phyloP scores from a whole-genome alignment of 495 filamentous ascomycete species.

The Aspergillus kassunensis region DNA sequence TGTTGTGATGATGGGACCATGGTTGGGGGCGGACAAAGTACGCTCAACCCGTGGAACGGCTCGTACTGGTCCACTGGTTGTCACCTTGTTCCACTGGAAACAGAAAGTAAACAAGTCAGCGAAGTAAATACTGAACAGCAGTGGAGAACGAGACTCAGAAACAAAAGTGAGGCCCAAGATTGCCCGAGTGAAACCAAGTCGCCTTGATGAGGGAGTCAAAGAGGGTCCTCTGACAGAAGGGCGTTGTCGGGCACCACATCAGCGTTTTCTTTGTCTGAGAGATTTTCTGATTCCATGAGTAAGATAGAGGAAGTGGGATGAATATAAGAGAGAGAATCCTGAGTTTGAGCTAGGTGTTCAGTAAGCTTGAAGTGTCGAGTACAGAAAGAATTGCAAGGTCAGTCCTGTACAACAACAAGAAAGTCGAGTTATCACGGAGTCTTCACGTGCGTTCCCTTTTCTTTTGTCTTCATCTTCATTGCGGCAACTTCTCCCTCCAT shows the following conservation, averaged over 20 bases:
- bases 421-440: slow-evolving; percentile 4
- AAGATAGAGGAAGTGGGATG: neutral
- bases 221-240: neutral
- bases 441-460: slow-evolving; percentile 11
- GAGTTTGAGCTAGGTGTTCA: too few relatives aligned
- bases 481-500: neutral
- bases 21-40: neutral
- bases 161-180: neutral
- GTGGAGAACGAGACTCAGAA: too few relatives aligned
- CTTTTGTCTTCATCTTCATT: slow-evolving; percentile 1
- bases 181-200: neutral
- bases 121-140: neutral
- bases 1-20: neutral
- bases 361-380: too few relatives aligned
- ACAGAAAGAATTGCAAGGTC: too few relatives aligned
- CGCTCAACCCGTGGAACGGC: neutral
- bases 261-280: slow-evolving; percentile 4
- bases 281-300: neutral
- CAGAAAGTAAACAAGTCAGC: neutral
- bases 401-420: too few relatives aligned
- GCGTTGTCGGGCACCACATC: slow-evolving; percentile 1
- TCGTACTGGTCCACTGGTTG: neutral
- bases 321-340: slow-evolving; percentile 3
- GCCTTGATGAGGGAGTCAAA: too few relatives aligned
- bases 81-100: neutral